A percentile compares a stretch with the other conserved stretches of the same genome.
Conservation (phyloP, 495 filamentous ascomycete species). For the Neurospora sp. region DNA sequence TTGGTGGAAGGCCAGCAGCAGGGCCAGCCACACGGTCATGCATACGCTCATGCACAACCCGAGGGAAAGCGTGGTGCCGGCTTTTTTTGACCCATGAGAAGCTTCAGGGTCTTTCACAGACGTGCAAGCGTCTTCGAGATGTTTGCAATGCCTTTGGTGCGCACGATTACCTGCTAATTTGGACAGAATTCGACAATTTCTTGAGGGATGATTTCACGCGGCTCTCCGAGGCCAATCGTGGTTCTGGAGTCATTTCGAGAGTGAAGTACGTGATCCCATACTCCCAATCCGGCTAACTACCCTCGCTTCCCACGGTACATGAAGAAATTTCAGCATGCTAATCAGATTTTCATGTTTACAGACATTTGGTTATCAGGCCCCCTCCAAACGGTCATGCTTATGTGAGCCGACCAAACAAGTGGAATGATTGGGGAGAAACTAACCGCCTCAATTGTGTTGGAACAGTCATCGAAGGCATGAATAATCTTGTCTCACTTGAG, state of each 20-base stretch:
- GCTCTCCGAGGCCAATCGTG: background rate
- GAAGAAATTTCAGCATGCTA: background rate
- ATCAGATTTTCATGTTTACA: background rate
- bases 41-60: background rate
- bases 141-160: background rate
- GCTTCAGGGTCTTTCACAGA: background rate
- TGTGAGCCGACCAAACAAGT: background rate
- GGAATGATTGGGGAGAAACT: background rate
- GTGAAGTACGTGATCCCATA: background rate
- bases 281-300: background rate
- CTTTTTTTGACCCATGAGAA: background rate
- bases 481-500: background rate
- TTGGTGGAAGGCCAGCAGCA: background rate
- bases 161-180: background rate
- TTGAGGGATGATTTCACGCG: background rate
- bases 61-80: background rate
- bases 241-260: background rate
- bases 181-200: background rate
- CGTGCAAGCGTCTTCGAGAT: background rate
- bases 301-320: background rate
- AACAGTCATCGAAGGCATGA: background rate
- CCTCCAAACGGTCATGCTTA: background rate
- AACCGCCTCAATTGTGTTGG: background rate
- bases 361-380: background rate
- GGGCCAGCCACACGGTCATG: background rate